These are phyloP conservation scores for Lactifluus pinguis DNA, from an alignment of 768 basidiomycete genomes.

Conservation along the genomic window DNA sequence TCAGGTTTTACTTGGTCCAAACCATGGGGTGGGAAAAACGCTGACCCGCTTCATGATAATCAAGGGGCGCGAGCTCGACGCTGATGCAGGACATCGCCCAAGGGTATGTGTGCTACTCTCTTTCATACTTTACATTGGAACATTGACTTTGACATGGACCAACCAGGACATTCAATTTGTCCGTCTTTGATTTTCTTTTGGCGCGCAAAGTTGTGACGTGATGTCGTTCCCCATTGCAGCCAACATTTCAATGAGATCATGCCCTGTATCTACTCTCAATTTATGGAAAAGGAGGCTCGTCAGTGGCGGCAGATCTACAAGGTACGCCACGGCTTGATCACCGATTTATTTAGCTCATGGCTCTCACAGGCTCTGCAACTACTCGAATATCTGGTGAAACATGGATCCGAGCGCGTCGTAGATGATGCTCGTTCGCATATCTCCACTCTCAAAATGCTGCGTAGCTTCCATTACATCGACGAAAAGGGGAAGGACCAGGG, in stretches of 20 bases:
- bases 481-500: slow-evolving; percentile 99
- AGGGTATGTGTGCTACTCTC: slow-evolving; percentile 49
- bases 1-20: slow-evolving; percentile 3
- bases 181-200: slow-evolving; percentile 24
- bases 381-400: slow-evolving; percentile 92
- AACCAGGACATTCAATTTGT: slow-evolving; percentile 96
- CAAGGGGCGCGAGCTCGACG: slow-evolving; percentile 94
- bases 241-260: slow-evolving; percentile 99
- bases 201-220: not conserved
- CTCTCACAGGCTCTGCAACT: slow-evolving; percentile 70
- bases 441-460: slow-evolving; percentile 92
- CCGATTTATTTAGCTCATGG: not conserved
- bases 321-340: slow-evolving; percentile 30
- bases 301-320: slow-evolving; percentile 99
- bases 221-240: slow-evolving; percentile 31
- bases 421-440: slow-evolving; percentile 95
- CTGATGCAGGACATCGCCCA: slow-evolving; percentile 98
- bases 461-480: slow-evolving; percentile 97
- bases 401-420: slow-evolving; percentile 95
- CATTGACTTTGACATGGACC: not conserved
- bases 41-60: slow-evolving; percentile 4
- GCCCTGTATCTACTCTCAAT: slow-evolving; percentile 90
- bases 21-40: not conserved
- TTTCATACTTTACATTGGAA: slow-evolving; percentile 16
- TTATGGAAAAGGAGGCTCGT: slow-evolving; percentile 96